Percentiles rank a stretch among this genome's conserved stretches.
Evolutionary conservation across 2,329 filamentous ascomycete genomes (phyloP).

Genomic region (Cladosporium oxysporum): DNA sequence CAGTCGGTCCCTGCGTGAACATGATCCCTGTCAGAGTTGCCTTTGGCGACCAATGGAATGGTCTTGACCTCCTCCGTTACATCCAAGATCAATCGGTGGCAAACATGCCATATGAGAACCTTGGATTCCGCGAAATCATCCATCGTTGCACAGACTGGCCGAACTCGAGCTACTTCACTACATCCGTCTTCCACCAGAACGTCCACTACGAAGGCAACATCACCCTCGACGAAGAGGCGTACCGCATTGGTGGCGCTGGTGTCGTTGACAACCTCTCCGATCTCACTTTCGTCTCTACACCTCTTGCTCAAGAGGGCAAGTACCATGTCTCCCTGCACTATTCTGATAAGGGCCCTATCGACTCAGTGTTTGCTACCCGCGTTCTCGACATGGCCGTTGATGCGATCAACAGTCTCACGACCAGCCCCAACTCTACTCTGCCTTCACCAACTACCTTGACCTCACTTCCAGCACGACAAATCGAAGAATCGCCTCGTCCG

Average conservation of each 20-base stretch:
- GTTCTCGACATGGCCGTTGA: slow-evolving; percentile 19
- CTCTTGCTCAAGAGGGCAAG: slow-evolving; percentile 15
- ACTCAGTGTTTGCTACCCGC: slow-evolving; percentile 1
- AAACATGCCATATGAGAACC: slow-evolving; percentile 20
- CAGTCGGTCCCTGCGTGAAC: slow-evolving; percentile 18
- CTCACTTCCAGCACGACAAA: slow-evolving; percentile 7
- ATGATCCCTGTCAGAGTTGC: slow-evolving; percentile 18
- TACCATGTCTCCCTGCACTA: slow-evolving; percentile 16
- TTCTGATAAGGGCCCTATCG: slow-evolving; percentile 17
- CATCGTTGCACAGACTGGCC: slow-evolving; percentile 17
- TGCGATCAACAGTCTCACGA: slow-evolving; percentile 14
- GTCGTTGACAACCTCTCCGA: slow-evolving; percentile 17
- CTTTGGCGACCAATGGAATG: slow-evolving; percentile 14
- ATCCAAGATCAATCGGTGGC: slow-evolving; percentile 16
- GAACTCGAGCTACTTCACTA: slow-evolving; percentile 15
- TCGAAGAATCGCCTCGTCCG: slow-evolving; percentile 12
- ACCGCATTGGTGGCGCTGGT: slow-evolving; percentile 17
- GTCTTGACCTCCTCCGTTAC: slow-evolving; percentile 16
- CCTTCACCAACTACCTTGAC: slow-evolving; percentile 16
- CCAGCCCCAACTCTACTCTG: slow-evolving; percentile 10
- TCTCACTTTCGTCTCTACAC: slow-evolving; percentile 16
- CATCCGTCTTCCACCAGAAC: slow-evolving; percentile 18
- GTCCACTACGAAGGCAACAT: slow-evolving; percentile 20
- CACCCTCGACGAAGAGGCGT: slow-evolving; percentile 14
- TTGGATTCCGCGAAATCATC: slow-evolving; percentile 19